phyloP scores from a whole-genome alignment of 805 yeast genomes.

The Crinitomyces ghanaensis region DNA sequence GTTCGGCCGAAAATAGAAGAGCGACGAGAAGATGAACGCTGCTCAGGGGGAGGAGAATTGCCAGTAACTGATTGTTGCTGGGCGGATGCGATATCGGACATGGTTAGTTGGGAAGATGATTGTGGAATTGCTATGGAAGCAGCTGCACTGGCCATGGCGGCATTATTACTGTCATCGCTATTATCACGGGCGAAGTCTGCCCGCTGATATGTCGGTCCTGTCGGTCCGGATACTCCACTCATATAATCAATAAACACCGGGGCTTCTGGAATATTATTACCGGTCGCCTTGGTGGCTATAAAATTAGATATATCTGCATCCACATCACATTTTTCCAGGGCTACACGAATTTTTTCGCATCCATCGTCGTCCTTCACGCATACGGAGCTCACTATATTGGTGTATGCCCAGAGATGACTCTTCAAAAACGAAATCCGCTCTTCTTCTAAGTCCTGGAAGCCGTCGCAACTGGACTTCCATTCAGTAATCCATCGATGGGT shows the following conservation, averaged over 20 bases:
- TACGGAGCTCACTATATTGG: constrained; percentile 59
- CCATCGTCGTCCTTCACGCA: constrained; percentile 73
- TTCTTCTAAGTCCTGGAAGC: constrained; percentile 56
- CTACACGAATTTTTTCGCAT: constrained; percentile 56
- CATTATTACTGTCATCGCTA: no score
- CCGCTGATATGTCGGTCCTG: no score
- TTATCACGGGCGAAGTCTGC: no score
- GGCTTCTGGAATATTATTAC: constrained; percentile 45
- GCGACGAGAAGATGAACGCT: no score
- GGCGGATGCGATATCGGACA: no score
- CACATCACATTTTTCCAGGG: constrained; percentile 59
- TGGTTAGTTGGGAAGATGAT: no score
- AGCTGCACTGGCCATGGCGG: no score
- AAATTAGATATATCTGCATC: constrained; percentile 45
- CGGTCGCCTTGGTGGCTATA: constrained; percentile 49
- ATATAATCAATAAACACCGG: constrained; percentile 58
- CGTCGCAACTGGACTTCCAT: constrained; percentile 55
- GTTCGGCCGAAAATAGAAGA: no score
- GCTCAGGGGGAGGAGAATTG: no score
- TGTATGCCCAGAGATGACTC: constrained; percentile 64
- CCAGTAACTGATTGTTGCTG: no score
- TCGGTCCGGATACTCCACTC: no score
- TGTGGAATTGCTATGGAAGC: no score
- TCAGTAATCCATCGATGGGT: constrained; percentile 57
- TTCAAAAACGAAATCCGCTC: constrained; percentile 62